These are phyloP conservation scores for Talaromyces verruculosus DNA, from an alignment of 2,329 filamentous ascomycete species.

Conservation along the genomic window DNA sequence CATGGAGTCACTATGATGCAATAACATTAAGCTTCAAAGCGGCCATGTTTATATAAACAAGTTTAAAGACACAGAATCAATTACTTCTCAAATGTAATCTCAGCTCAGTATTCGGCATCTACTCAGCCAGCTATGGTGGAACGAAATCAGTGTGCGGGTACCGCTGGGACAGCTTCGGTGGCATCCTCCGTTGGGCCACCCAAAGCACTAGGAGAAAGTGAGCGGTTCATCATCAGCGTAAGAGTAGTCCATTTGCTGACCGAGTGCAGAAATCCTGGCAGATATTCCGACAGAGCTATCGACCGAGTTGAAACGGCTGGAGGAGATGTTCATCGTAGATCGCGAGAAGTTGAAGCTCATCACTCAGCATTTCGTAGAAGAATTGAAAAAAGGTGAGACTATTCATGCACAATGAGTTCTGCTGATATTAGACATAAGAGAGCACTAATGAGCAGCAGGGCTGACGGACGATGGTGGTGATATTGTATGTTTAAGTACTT, in stretches of 20 bases:
- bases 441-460: conserved; percentile 47
- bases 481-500: conserved; percentile 63
- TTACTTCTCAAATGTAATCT: not conserved
- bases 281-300: conserved; percentile 68
- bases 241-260: not conserved
- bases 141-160: not conserved
- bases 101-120: too few relatives aligned
- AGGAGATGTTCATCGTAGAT: conserved; percentile 74
- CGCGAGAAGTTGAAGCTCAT: conserved; percentile 76
- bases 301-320: conserved; percentile 70
- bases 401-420: not conserved
- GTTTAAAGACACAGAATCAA: not conserved
- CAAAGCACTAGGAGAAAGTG: conserved; percentile 17
- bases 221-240: not conserved
- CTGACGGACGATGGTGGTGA: conserved; percentile 77
- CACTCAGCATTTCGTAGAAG: conserved; percentile 77
- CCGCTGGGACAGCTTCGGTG: not conserved
- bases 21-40: not conserved
- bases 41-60: not conserved
- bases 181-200: conserved; percentile 15
- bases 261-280: conserved; percentile 21
- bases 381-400: conserved; percentile 70
- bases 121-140: not conserved
- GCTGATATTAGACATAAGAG: not conserved
- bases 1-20: conserved; percentile 11